Evolutionary conservation across 1,284 basidiomycete genomes (phyloP).

Genomic region (Lentinus polychrous): DNA sequence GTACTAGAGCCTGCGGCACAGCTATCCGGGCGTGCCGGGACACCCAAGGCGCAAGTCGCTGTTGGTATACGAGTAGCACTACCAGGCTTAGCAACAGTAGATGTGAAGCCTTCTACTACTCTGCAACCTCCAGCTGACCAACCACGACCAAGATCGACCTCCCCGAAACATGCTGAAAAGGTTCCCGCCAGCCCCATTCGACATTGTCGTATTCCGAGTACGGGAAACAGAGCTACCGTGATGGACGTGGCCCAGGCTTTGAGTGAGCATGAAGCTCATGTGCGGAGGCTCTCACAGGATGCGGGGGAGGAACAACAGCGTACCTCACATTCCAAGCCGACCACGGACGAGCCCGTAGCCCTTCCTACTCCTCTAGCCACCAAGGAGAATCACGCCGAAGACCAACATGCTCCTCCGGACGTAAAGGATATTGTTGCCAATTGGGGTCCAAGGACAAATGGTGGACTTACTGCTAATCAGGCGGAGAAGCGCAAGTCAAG

Average conservation of each 20-base stretch:
- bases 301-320: not conserved
- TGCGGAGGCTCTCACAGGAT: not conserved
- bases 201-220: slow-evolving; percentile 54
- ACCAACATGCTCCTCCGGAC: slow-evolving; percentile 13
- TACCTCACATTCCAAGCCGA: not conserved
- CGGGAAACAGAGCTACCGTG: slow-evolving; percentile 60
- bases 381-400: not conserved
- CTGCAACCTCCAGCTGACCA: no score
- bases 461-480: slow-evolving; percentile 8
- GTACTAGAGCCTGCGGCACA: no score
- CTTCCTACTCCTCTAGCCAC: not conserved
- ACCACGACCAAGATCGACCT: not conserved
- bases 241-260: slow-evolving; percentile 73
- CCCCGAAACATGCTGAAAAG: slow-evolving; percentile 12
- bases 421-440: slow-evolving; percentile 20
- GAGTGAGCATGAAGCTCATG: slow-evolving; percentile 27
- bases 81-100: no score
- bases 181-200: slow-evolving; percentile 24
- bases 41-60: no score
- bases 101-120: no score
- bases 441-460: slow-evolving; percentile 16
- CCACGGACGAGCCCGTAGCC: not conserved
- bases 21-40: no score
- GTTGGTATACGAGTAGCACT: no score
- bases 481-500: slow-evolving; percentile 56